Evolutionary conservation across 2,329 filamentous ascomycete genomes (phyloP), one percentile per base, ranked within the genome.

Genomic region (Pseudocercospora fijiensis): DNA sequence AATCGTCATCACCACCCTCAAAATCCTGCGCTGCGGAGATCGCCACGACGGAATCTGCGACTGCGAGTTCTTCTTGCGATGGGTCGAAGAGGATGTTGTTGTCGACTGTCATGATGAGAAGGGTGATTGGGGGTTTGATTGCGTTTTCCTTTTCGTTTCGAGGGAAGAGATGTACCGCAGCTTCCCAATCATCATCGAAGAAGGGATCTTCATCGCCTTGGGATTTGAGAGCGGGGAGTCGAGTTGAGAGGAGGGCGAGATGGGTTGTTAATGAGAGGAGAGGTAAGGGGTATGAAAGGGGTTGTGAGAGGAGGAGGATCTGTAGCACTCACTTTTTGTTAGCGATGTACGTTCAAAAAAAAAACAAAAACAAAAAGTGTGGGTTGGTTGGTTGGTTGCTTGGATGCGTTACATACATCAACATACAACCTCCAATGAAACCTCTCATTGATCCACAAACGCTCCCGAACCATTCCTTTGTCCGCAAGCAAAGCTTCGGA

Each of bases 371-470:
- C n/a, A n/a, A n/a, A n/a, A n/a, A n/a, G n/a, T n/a, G n/a, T n/a
- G n/a, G n/a, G n/a, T n/a, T n/a, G n/a, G n/a, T n/a, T n/a, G 33
- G 51, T 43, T 61, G 61, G 57, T 45, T n/a, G n/a, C n/a, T n/a
- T n/a, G n/a, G 59, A 53, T 52, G 47, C 28, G 16, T 57, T 24
- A 83, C 90, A 74, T 77, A 97, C 93, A 79, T 99, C 95, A 67
- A 99, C 85, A 78, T 94, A 98, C 62, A 99, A 78, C 79, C 93
- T 91, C 95, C 95, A 99, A 82, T 98, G 94, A 83, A 94, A 99
- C 51, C 93, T 85, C 64, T 83, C 81, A 79, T 97, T 98, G 76
- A 99, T 97, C 78, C 88, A 90, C 74, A 99, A 78, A 73, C 88
- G 86, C 76, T 86, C 87, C 67, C 83, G 84, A 65, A 89, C 74